phyloP scores from a whole-genome alignment of 495 filamentous ascomycete species.

The Penicillium robsamsonii region DNA sequence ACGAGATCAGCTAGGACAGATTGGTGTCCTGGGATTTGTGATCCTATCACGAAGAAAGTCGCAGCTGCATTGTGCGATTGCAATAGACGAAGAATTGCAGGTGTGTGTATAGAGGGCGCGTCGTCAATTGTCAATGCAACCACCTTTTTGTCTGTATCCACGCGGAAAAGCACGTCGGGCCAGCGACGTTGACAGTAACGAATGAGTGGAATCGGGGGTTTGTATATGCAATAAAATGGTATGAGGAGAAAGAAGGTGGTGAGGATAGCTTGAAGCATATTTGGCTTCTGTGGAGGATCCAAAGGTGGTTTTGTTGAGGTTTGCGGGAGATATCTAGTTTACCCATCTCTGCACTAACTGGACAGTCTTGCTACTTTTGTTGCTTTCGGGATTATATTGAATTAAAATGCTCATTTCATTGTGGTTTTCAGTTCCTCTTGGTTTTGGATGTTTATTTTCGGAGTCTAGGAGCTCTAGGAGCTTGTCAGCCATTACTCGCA shows the following conservation, averaged over 20 bases:
- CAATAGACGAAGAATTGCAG: conserved; percentile 65
- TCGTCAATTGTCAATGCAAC: conserved; percentile 86
- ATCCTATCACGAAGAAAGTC: conserved; percentile 79
- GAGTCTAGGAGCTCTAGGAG: neutral
- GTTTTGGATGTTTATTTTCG: neutral
- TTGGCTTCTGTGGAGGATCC: neutral
- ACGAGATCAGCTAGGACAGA: conserved; percentile 58
- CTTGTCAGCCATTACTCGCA: neutral
- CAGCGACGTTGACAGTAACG: conserved; percentile 63
- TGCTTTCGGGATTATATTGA: neutral
- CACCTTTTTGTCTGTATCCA: conserved; percentile 54
- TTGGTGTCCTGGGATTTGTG: conserved; percentile 64
- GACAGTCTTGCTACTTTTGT: neutral
- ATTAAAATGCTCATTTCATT: neutral
- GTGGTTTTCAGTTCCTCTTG: neutral
- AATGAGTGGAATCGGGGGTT: conserved; percentile 67
- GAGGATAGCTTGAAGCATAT: conserved; percentile 48
- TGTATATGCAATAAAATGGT: conserved; percentile 69
- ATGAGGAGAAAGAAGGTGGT: conserved; percentile 47
- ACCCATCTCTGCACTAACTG: neutral
- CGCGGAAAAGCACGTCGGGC: conserved; percentile 74
- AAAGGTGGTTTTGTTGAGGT: neutral
- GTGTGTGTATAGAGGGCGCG: conserved; percentile 69
- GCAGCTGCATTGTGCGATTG: conserved; percentile 56
- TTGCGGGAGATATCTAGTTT: neutral